A percentile compares a stretch with the other conserved stretches of the same genome.
These are phyloP conservation scores for Puccinia coronata DNA, from an alignment of 1,284 basidiomycete species.

Conservation along the genomic window DNA sequence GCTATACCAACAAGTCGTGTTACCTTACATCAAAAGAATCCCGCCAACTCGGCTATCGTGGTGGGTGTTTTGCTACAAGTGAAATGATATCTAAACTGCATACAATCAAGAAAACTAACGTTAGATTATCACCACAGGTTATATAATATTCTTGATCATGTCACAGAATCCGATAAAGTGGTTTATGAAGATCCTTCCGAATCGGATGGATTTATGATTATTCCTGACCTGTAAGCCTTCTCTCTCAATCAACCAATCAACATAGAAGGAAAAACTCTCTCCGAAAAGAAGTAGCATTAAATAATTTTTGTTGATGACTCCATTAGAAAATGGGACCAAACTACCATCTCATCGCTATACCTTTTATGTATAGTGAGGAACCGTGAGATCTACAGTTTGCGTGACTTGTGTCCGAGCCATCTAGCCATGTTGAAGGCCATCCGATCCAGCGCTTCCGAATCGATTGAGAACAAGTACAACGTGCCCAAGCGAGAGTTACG, in stretches of 20 bases:
- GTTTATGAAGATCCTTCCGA: constrained; percentile 67
- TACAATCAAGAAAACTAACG: neutral
- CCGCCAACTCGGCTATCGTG: constrained; percentile 76
- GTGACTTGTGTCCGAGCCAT: constrained; percentile 67
- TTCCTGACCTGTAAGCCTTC: constrained; percentile 71
- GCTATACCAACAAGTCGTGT: constrained; percentile 70
- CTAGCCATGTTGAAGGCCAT: constrained; percentile 72
- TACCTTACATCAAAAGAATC: constrained; percentile 75
- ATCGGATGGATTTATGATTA: constrained; percentile 71
- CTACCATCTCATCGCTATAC: constrained; percentile 57
- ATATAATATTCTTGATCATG: constrained; percentile 77
- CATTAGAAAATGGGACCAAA: constrained; percentile 58
- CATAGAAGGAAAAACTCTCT: neutral
- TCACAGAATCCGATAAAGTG: constrained; percentile 76
- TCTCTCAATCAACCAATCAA: neutral
- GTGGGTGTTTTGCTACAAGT: constrained; percentile 61
- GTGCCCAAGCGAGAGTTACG: constrained; percentile 67
- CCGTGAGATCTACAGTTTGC: constrained; percentile 56
- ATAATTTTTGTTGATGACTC: neutral
- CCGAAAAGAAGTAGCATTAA: too few species aligned
- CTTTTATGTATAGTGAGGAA: constrained; percentile 58
- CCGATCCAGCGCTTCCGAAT: constrained; percentile 63
- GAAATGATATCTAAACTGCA: neutral
- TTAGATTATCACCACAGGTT: constrained; percentile 64
- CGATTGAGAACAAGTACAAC: constrained; percentile 68